Percentiles rank a stretch among this genome's conserved stretches.
These are phyloP conservation scores for Graphiopsis chlorocephala DNA, from an alignment of 2,329 filamentous ascomycete species.

Conservation along the genomic window DNA sequence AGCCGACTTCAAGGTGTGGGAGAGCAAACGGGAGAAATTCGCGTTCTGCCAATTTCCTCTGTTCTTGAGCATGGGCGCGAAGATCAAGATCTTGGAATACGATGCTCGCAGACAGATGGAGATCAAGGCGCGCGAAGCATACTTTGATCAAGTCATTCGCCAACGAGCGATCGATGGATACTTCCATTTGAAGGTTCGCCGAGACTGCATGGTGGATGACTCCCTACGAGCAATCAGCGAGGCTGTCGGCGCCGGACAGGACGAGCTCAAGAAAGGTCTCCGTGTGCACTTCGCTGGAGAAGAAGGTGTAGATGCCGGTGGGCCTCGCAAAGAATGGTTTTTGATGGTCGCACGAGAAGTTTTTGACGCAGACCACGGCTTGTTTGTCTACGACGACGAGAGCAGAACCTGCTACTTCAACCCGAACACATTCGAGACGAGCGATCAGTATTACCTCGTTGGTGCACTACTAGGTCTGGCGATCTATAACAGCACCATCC, in stretches of 20 bases:
- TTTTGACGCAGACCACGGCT: constrained; percentile 86
- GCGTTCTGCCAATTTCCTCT: constrained; percentile 92
- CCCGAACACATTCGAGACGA: constrained; percentile 81
- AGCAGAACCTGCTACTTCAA: constrained; percentile 93
- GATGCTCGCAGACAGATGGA: constrained; percentile 89
- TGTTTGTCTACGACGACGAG: constrained; percentile 90
- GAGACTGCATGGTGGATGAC: constrained; percentile 85
- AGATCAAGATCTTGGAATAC: constrained; percentile 85
- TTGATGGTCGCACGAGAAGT: constrained; percentile 82
- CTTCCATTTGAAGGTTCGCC: constrained; percentile 71
- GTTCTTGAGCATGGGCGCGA: constrained; percentile 85
- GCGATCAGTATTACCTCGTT: constrained; percentile 87
- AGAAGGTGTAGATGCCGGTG: constrained; percentile 87
- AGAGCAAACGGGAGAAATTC: constrained; percentile 69
- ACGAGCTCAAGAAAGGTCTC: constrained; percentile 87
- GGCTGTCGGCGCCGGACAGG: constrained; percentile 73
- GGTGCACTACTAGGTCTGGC: constrained; percentile 84
- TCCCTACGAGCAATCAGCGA: constrained; percentile 82
- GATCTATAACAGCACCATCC: constrained; percentile 91
- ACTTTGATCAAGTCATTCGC: constrained; percentile 83
- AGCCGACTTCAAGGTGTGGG: constrained; percentile 85
- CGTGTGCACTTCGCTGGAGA: constrained; percentile 83
- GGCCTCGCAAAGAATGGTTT: constrained; percentile 93
- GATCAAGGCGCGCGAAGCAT: constrained; percentile 80
- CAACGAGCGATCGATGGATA: constrained; percentile 67